Evolutionary conservation across 108 stramenopile genomes (phyloP), one percentile per base, ranked within the genome.

Genomic region (Chaetoceros muelleri): DNA sequence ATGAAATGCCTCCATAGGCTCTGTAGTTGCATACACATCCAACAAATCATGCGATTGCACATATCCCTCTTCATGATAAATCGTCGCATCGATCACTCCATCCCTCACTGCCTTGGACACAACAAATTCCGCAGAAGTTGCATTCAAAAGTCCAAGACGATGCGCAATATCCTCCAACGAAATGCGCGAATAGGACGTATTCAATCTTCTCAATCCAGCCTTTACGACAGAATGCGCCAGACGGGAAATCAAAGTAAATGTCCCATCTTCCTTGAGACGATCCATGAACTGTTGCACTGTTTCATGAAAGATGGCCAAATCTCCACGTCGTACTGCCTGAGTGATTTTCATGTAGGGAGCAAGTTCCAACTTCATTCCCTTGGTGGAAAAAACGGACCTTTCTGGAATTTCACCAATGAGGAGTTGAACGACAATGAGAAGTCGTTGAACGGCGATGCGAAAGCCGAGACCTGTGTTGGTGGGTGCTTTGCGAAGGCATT

Each of bases 391-490:
- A 19, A 84, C 71, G 58, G 71, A 61, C 16, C 95, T 75, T 40
- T 95, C 94, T 3, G 98, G 98, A 51, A 97, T 92, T 53, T 96
- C 96, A 24, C 98, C 98, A 85, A 96, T 94, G 57, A 99, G 87
- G 24, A 97, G 79, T 70, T 97, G 95, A 2, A 95, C 95, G 0
- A 96, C 76, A 24, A 94, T 67, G 45, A 84, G 65, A 19, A 93
- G 81, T 24, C 93, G 76, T 47, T 95, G 93, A 13, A 79, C 85
- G 49, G 87, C 70, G 44, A 90, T 77, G 25, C 85, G 78, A 64
- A 98, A 98, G 29, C 94, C 98, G 18, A 88, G 57, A 2, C 85
- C 98, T 7, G 94, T 91, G 62, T 85, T 87, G 54, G 86, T 74
- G 16, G 98, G 96, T 29, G 93, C 93, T 69, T 98, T 99, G 51